These are phyloP conservation scores for Chlorella sp. DNA, from an alignment of 139 green algal genomes.

Conservation along the genomic window DNA sequence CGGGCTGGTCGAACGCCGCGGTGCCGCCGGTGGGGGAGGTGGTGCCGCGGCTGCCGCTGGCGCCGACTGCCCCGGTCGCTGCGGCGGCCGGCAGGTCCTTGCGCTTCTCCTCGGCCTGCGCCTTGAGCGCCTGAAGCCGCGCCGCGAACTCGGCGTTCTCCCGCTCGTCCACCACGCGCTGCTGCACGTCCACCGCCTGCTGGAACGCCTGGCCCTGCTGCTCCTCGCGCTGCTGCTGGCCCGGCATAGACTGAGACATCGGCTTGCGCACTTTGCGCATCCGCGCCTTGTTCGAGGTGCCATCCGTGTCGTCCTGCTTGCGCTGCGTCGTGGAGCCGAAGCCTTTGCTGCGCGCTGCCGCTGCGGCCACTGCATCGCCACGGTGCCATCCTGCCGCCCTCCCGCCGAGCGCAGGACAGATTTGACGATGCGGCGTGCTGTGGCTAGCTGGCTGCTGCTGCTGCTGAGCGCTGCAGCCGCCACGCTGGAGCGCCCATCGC, in stretches of 20 bases:
- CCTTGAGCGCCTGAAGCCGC: constrained; percentile 33
- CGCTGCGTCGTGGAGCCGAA: not conserved
- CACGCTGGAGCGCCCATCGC: too few relatives aligned
- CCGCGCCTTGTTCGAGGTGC: not conserved
- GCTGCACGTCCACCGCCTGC: not conserved
- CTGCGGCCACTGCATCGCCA: not conserved
- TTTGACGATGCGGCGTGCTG: too few relatives aligned
- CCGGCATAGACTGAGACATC: not conserved
- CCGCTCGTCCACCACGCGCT: constrained; percentile 9
- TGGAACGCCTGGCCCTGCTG: not conserved
- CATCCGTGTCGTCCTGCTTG: not conserved
- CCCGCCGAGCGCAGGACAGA: too few relatives aligned
- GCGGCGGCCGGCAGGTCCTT: not conserved
- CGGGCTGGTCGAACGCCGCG: constrained; percentile 22
- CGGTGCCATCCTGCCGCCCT: too few relatives aligned
- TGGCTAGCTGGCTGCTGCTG: too few relatives aligned
- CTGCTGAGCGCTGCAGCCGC: too few relatives aligned
- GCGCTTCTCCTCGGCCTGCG: not conserved
- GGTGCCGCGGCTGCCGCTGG: not conserved
- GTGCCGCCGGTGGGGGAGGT: not conserved
- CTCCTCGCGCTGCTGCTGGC: not conserved
- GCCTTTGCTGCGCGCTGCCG: not conserved
- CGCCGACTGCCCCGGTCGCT: not conserved
- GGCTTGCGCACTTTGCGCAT: not conserved
- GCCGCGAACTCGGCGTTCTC: constrained; percentile 39